Conservation (phyloP, 306 rosid genomes). For the Vigna nakashimae region DNA sequence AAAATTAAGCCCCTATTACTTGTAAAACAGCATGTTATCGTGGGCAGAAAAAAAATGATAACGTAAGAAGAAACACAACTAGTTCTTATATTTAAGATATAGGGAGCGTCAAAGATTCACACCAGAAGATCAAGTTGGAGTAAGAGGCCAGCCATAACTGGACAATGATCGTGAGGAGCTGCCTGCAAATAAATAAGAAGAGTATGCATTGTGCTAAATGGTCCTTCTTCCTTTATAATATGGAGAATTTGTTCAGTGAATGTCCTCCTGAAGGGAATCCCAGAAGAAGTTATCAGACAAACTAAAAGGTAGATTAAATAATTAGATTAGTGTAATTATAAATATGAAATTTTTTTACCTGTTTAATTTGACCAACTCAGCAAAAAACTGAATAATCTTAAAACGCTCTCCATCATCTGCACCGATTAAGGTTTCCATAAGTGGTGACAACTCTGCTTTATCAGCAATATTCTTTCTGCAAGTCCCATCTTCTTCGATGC, state of each 20-base stretch:
- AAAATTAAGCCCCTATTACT: constrained; percentile 31
- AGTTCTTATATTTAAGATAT: constrained; percentile 29
- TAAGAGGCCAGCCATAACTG: constrained; percentile 85
- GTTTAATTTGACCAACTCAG: constrained; percentile 78
- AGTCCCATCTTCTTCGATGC: constrained; percentile 80
- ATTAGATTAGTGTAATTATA: constrained; percentile 27
- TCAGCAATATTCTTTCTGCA: constrained; percentile 81
- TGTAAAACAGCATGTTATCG: constrained; percentile 20
- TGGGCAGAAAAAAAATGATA: constrained; percentile 1
- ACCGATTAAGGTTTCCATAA: constrained; percentile 68
- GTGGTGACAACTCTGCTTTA: constrained; percentile 68
- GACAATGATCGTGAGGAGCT: constrained; percentile 69
- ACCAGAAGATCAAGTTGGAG: constrained; percentile 99
- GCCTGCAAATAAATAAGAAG: constrained; percentile 81
- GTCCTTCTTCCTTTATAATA: constrained; percentile 82
- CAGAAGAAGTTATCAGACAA: constrained; percentile 29
- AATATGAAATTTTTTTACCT: constrained; percentile 54
- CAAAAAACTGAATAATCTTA: constrained; percentile 67
- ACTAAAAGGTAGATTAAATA: constrained; percentile 18
- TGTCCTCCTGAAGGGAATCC: constrained; percentile 68
- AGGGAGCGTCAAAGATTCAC: constrained; percentile 39
- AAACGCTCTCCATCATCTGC: constrained; percentile 68
- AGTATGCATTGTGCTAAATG: constrained; percentile 86
- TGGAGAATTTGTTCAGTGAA: constrained; percentile 79
- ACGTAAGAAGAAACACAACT: constrained; percentile 6